phyloP scores from a whole-genome alignment of 2,329 filamentous ascomycete genomes.

The Aspergillus amoenus region DNA sequence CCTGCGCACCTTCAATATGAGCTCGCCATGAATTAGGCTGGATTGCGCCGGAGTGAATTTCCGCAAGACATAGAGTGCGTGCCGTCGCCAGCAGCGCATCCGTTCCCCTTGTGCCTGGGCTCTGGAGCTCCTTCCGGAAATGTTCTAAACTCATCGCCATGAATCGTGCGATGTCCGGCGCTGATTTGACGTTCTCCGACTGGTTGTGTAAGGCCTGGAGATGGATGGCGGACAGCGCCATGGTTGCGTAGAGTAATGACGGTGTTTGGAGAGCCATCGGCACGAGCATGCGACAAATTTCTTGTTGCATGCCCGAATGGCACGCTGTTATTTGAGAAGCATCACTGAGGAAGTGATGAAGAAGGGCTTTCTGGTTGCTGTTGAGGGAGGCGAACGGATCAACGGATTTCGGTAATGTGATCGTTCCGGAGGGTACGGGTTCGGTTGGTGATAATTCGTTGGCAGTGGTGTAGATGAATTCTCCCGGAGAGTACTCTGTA shows the following conservation, averaged over 20 bases:
- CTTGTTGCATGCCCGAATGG: conserved; percentile 40
- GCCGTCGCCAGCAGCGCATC: conserved; percentile 43
- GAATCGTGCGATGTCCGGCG: conserved; percentile 37
- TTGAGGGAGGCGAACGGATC: conserved; percentile 40
- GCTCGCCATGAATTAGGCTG: conserved; percentile 43
- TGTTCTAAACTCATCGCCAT: conserved; percentile 44
- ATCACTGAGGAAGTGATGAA: conserved; percentile 44
- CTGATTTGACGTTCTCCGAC: conserved; percentile 37
- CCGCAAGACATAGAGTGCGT: conserved; percentile 43
- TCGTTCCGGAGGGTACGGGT: conserved; percentile 17
- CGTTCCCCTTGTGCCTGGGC: conserved; percentile 29
- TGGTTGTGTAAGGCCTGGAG: conserved; percentile 37
- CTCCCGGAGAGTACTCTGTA: conserved; percentile 39
- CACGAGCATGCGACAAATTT: conserved; percentile 45
- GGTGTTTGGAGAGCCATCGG: conserved; percentile 46
- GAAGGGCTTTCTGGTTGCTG: conserved; percentile 34
- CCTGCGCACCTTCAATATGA: conserved; percentile 44
- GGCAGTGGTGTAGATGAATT: conserved; percentile 41
- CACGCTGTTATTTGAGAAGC: conserved; percentile 44
- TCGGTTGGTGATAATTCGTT: conserved; percentile 23
- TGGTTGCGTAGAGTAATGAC: conserved; percentile 44
- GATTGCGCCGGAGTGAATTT: conserved; percentile 43
- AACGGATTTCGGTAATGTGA: conserved; percentile 29
- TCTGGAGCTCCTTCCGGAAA: conserved; percentile 41
- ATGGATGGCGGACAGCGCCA: conserved; percentile 45